Evolutionary conservation across 805 yeast species (phyloP), one percentile per base, ranked within the genome.

Genomic region (Candida sithepensis): DNA sequence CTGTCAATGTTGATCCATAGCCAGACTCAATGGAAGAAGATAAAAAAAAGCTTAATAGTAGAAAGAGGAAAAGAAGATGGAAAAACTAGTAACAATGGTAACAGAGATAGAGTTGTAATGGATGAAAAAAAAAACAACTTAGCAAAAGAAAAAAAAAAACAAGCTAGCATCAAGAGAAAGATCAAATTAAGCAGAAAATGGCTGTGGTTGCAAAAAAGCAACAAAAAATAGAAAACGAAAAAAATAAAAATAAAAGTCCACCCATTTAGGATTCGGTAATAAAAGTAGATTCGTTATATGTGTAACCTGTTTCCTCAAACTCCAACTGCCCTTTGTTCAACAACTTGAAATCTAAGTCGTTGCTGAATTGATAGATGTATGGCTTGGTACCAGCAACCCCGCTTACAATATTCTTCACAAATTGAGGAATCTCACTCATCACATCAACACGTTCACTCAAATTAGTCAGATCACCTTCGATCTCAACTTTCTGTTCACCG

Each of bases 311-410:
- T 62, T 85, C 92, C 42, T 67, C 62, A 39, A 63, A 62, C 44
- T 60, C 62, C 41, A 68, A 64, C 26, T 73, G 75, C 46, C 68
- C 78, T 30, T 68, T 66, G 14, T 65, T 70, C 28, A 53, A 54
- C 38, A 72, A 61, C 41, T 68, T 73, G 21, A 63, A 43, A 14
- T 58, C 49, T 51, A 87, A 70, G 46, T 78, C 76, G 64, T 88
- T 84, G 65, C 85, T 79, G 71, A 81, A 94, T 72, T 94, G 98
- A 70, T 91, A 94, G 60, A 94, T 92, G 72, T 80, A 92, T n/a
- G 99, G 99, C 65, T 85, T 88, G 23, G 98, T 84, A 43, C 98
- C 99, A 14, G 94, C 94, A 46, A 92, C 95, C 49, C 96, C 96
- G 52, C 91, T 82, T 41, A 88, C 98, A 49, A 94, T 86, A 59